Base-by-base conservation (phyloP, 2,329 filamentous ascomycete genomes). In the Aureobasidium subglaciale region DNA sequence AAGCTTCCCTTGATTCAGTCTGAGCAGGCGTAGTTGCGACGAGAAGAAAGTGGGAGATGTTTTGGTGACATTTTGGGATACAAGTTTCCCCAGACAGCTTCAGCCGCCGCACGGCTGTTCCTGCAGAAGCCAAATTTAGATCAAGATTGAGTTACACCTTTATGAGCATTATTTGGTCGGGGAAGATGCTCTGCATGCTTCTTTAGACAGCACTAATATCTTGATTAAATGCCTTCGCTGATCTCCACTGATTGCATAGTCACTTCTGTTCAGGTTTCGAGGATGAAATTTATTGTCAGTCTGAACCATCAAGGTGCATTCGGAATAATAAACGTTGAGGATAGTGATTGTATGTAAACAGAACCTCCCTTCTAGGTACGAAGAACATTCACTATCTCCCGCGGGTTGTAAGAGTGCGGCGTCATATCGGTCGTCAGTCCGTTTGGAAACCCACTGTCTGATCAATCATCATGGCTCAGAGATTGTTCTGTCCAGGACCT, bases 61-160 rank as follows among this genome's bases (percentile, higher is more conserved):
- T 35, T 25, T 48, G 29, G 13, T 9, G 13, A 40, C 18, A 48
- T 35, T 37, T 37, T 30, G 32, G 46, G 32, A 25, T 9, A 30
- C 32, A 41, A 41, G 27, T 35, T 50, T 53, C 34, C 35, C 48
- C 48, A n/a, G 18, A 37, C 46, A 50, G 46, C 34, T 50, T 27
- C 25, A 53, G 35, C 30, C 35, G 18, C 35, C 18, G 11, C 25
- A 37, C 25, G 46, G 10, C 30, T 24, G 48, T 53, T 41, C 48
- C 48, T 53, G 48, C 48, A 53, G 35, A n/a, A 16, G 34, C 37
- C 35, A 53, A 40, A 53, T 53, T 53, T 53, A 41, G 48, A 52
- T 40, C 37, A 20, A n/a, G 9, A 22, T 15, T 10, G 16, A 40
- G 37, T 22, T 40, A 40, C 8, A 8, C n/a, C n/a, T 13, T 20